Evolutionary conservation across 495 filamentous ascomycete species (phyloP).

Genomic region (Bathelium albidoporum): DNA sequence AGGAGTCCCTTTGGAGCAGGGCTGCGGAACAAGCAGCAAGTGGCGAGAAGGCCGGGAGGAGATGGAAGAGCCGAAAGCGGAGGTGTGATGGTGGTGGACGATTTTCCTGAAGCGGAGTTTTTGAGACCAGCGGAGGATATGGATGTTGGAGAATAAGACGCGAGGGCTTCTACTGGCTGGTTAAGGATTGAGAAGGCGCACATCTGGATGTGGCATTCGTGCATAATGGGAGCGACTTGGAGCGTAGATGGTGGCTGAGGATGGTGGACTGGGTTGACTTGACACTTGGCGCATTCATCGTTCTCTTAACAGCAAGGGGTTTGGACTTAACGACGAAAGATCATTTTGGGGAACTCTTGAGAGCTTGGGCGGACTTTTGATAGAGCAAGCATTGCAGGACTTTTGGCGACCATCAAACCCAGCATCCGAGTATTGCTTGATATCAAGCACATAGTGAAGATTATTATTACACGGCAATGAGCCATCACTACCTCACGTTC

Average conservation of each 20-base stretch:
- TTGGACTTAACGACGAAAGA: too few relatives aligned
- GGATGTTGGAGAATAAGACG: slow-evolving; percentile 10
- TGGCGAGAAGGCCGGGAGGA: slow-evolving; percentile 1
- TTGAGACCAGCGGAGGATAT: slow-evolving; percentile 22
- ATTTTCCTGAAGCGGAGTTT: slow-evolving; percentile 33
- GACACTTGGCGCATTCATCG: too few relatives aligned
- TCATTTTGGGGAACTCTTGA: neutral
- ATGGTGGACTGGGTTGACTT: neutral
- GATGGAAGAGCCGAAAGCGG: neutral
- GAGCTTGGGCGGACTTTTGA: too few relatives aligned
- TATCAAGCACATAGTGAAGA: neutral
- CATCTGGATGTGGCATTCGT: neutral
- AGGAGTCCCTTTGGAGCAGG: neutral
- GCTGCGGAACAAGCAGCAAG: slow-evolving; percentile 7
- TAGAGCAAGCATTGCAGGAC: neutral
- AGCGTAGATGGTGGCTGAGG: neutral
- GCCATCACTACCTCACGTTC: neutral
- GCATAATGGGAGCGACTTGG: neutral
- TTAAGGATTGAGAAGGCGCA: neutral
- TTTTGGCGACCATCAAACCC: neutral
- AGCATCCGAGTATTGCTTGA: neutral
- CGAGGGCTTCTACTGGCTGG: neutral
- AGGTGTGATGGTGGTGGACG: slow-evolving; percentile 10
- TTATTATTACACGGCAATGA: neutral
- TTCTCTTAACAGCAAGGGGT: too few relatives aligned